Evolutionary conservation across 2,329 filamentous ascomycete genomes (phyloP), one percentile per base, ranked within the genome.

Genomic region (Verticillium alfalfae): DNA sequence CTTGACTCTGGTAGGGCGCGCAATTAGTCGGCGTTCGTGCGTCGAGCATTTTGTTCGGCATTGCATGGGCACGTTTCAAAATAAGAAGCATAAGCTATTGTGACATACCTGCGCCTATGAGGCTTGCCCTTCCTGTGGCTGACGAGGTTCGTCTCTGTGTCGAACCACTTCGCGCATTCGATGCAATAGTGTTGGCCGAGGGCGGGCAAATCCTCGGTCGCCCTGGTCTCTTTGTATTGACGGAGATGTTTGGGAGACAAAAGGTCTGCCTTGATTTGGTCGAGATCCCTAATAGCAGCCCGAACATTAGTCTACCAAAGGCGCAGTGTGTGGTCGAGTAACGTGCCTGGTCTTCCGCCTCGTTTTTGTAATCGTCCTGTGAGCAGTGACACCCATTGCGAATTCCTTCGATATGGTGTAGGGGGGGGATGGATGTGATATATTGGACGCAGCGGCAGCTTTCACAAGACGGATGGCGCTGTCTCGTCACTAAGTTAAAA

Each of bases 151-250:
- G 84, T 76, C 67, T 95, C 90, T 58, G 88, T 90, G 75, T 98
- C 94, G 74, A 96, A 98, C 89, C 92, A 98, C 79, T 96, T 98
- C 65, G 95, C 90, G 75, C 95, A 99, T 76, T 97, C 91, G 16
- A 90, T 82, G 75, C 95, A 99, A 76, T 97, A 98, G 73, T 88
- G 88, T 68, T 87, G 83, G 34, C 95, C 95, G 57, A 97, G 81
- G 0, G 88, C 94, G 3, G 95, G 95, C 39, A 97, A 83, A 70
- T 98, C 95, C 72, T 98, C 94, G 26, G 84, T 78, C 6, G 89
- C 86, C 72, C 97, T 96, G 54, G 88, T 86, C 58, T 87, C 84
- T 72, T 93, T 90, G 81, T 89, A 93, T 66, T 91, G 86, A 56
- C 86, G 79, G 38, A 99, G 86, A 72, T 98, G 93, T 73, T 88